Base-by-base conservation (phyloP, 495 filamentous ascomycete genomes). In the Tuber indicum region DNA sequence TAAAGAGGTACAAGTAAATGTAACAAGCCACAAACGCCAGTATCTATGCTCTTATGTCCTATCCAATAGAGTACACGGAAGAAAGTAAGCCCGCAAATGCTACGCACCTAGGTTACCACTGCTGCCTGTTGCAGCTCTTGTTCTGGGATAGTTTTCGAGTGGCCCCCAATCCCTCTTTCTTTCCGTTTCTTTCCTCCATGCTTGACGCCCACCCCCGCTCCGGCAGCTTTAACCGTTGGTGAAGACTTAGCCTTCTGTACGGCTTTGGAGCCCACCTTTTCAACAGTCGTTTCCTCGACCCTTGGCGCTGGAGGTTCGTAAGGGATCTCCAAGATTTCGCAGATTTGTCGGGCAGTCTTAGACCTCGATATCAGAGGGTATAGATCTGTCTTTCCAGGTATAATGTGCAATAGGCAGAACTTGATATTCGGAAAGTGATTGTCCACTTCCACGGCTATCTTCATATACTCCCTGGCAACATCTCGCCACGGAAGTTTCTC, bases 351-450 rank as follows among this genome's bases (percentile, higher is more conserved):
- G 80, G 97, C 94, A 72, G 87, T 89, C 84, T 90, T 92, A 72
- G 86, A 87, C 23, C 77, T 71, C 72, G 86, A 87, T 49, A 95
- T 85, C 21, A 84, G 75, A 70, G 85, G 85, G 84, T 90, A 92
- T 0, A 84, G 85, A 47, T 87, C 84, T 72, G 87, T 83, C 85
- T 96, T 97, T 6, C 95, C 93, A 0, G 94, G 92, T 44, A 98
- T 89, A 80, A 98, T 86, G 81, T 96, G 93, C 44, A 87, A 87
- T n/a, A 98, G 88, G 36, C 93, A 85, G 82, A 91, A 98, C 83
- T 98, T 98, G 10, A 94, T 97, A 85, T 98, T 99, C 49, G 91
- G 90, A 78, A 92, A 91, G 75, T 91, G 91, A 82, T 98, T 98
- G 82, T 95, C 91, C 58, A 91, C 89, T 74, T 91, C 90, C 75